phyloP scores from a whole-genome alignment of 345 rosid species.

The Aethionema arabicum region DNA sequence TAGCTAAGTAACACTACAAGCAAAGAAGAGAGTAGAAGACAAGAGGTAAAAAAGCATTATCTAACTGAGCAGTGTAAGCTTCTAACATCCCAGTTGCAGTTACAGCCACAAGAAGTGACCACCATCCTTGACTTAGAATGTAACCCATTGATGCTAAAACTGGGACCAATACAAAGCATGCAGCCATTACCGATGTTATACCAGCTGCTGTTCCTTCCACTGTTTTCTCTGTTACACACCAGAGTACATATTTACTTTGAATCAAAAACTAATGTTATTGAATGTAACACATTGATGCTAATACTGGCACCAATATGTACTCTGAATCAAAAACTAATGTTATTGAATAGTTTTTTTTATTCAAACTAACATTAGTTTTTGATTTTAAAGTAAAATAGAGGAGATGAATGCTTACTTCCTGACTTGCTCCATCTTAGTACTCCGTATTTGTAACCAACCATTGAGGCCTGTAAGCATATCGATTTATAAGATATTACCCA shows the following conservation, averaged over 20 bases:
- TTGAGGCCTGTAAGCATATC: slow-evolving; percentile 61
- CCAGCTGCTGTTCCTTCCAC: slow-evolving; percentile 99
- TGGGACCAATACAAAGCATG: slow-evolving; percentile 78
- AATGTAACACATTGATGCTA: too few relatives aligned
- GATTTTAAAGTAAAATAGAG: background rate
- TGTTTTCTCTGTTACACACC: slow-evolving; percentile 67
- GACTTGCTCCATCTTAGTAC: slow-evolving; percentile 93
- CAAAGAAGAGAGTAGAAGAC: slow-evolving; percentile 94
- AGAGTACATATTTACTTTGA: background rate
- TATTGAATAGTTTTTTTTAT: too few relatives aligned
- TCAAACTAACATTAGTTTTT: slow-evolving; percentile 9
- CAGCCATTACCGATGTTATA: slow-evolving; percentile 74
- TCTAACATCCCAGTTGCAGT: slow-evolving; percentile 80
- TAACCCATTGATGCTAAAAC: slow-evolving; percentile 83
- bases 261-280: too few relatives aligned
- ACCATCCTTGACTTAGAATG: slow-evolving; percentile 83
- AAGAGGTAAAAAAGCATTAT: slow-evolving; percentile 92
- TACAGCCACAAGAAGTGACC: slow-evolving; percentile 73
- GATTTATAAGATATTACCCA: too few relatives aligned
- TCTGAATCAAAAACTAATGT: too few relatives aligned
- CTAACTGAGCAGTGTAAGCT: slow-evolving; percentile 92
- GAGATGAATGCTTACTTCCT: slow-evolving; percentile 55
- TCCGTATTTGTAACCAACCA: slow-evolving; percentile 96
- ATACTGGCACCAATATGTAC: too few relatives aligned
- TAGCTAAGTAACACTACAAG: slow-evolving; percentile 41